Evolutionary conservation across 2,329 filamentous ascomycete species (phyloP).

Genomic region (Colletotrichum filicis): DNA sequence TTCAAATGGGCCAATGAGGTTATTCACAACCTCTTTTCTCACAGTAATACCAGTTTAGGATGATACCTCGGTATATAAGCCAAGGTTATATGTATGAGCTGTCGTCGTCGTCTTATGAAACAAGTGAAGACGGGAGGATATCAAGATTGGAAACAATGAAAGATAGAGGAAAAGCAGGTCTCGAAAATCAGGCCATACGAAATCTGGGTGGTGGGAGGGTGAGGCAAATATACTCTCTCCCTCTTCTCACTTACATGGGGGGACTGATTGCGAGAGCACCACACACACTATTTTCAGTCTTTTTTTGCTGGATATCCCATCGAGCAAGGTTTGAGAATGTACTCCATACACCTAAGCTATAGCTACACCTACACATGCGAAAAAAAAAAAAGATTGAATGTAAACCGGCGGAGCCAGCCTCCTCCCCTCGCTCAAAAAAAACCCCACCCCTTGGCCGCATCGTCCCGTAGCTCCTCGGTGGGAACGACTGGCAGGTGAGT

Average conservation of each 20-base stretch:
- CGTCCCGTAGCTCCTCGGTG: conserved; percentile 32
- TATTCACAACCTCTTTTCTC: background rate
- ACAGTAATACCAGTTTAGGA: background rate
- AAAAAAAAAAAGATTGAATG: background rate
- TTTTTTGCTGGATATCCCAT: background rate
- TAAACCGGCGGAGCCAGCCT: conserved; percentile 1
- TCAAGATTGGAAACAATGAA: conserved; percentile 3
- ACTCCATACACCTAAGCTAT: background rate
- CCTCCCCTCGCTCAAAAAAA: background rate
- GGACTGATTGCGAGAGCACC: conserved; percentile 8
- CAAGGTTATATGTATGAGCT: background rate
- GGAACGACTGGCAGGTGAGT: conserved; percentile 41
- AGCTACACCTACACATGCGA: background rate
- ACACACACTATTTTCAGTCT: background rate
- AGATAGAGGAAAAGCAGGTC: conserved; percentile 8
- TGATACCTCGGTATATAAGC: background rate
- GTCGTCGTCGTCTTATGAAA: background rate
- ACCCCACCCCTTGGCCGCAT: conserved; percentile 7
- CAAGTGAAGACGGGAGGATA: background rate
- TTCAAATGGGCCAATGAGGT: background rate
- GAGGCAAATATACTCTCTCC: conserved; percentile 24
- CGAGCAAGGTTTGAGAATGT: background rate
- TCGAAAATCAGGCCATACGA: conserved; percentile 26
- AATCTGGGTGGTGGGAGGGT: background rate
- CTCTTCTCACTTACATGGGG: background rate